These are phyloP conservation scores for Cryptococcus jaspeensis DNA, from an alignment of 1,284 basidiomycete genomes.

Conservation along the genomic window DNA sequence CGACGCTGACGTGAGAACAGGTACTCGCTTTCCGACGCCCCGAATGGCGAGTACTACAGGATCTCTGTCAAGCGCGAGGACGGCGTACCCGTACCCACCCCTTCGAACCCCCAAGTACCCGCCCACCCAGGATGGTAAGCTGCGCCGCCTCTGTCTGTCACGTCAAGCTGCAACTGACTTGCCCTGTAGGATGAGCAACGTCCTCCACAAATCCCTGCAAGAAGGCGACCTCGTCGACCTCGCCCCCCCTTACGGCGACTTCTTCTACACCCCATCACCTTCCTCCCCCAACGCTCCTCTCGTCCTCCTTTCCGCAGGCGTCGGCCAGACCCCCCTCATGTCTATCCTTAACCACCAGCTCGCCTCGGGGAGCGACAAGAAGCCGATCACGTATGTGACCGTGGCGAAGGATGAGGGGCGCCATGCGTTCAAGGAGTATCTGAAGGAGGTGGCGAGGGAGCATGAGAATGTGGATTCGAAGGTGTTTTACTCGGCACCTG, in stretches of 20 bases:
- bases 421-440: conserved; percentile 18
- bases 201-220: conserved; percentile 28
- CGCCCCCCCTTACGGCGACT: conserved; percentile 36
- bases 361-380: neutral
- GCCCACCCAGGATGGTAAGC: conserved; percentile 20
- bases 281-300: conserved; percentile 24
- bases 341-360: conserved; percentile 38
- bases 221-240: conserved; percentile 30
- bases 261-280: conserved; percentile 23
- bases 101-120: conserved; percentile 7
- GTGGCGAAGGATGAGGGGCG: conserved; percentile 12
- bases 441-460: conserved; percentile 14
- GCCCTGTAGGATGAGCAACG: conserved; percentile 14
- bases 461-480: conserved; percentile 21
- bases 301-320: conserved; percentile 41
- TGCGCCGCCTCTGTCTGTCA: neutral
- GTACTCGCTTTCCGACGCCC: conserved; percentile 37
- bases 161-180: neutral
- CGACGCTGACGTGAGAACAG: neutral
- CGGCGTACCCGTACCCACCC: conserved; percentile 10
- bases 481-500: conserved; percentile 25
- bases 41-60: conserved; percentile 29
- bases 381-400: conserved; percentile 18
- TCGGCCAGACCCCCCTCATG: conserved; percentile 39
- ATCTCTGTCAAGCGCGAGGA: conserved; percentile 39